Evolutionary conservation across 352 stramenopile genomes (phyloP).

Genomic region (Globisporangium alternatum): DNA sequence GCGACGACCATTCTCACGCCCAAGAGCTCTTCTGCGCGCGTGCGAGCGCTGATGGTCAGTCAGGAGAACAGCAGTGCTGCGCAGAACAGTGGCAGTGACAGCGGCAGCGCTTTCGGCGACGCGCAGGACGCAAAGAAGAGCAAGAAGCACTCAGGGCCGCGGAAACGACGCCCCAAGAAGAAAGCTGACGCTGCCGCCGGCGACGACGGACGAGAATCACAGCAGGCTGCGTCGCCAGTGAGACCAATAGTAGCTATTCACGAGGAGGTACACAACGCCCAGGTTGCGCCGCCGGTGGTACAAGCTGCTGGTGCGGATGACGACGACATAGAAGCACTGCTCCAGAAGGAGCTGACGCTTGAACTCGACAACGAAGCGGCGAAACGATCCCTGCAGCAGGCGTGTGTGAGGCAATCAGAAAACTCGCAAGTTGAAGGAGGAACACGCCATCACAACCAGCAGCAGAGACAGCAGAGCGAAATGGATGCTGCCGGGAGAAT

Average conservation of each 20-base stretch:
- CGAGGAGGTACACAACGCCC: not conserved
- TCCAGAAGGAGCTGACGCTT: constrained; percentile 12
- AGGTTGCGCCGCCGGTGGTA: not conserved
- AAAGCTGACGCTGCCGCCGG: constrained; percentile 17
- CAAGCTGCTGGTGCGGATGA: not conserved
- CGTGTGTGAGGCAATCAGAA: not conserved
- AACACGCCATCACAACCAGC: not conserved
- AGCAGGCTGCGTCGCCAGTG: not conserved
- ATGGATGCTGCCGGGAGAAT: not conserved
- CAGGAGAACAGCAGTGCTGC: not conserved
- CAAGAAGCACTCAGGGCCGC: constrained; percentile 55
- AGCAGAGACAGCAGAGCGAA: not conserved
- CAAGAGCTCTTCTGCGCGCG: not conserved
- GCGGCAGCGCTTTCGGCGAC: not conserved
- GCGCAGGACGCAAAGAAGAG: constrained; percentile 4
- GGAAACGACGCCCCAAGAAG: constrained; percentile 68
- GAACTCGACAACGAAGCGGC: not conserved
- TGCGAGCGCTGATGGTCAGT: not conserved
- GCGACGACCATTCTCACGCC: not conserved
- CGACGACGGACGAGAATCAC: not conserved
- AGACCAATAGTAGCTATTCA: not conserved
- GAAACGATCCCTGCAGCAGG: not conserved
- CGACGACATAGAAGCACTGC: constrained; percentile 13
- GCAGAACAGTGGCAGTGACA: not conserved
- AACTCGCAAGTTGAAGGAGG: not conserved